Conservation (phyloP, 768 basidiomycete species). For the Omphalotus guepiniiformis region DNA sequence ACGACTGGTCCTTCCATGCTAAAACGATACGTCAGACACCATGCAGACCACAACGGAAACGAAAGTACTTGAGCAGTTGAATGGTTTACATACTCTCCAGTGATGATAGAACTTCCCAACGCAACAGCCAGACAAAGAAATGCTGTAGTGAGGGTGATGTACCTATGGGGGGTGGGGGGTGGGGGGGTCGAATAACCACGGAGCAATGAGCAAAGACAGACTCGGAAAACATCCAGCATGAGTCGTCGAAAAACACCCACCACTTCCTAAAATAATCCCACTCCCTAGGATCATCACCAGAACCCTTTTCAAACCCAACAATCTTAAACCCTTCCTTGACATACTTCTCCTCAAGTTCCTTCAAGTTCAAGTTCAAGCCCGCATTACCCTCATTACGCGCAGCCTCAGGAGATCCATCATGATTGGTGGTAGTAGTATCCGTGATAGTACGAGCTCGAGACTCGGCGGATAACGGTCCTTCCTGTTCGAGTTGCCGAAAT, state of each 20-base stretch:
- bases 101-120: slow-evolving; percentile 35
- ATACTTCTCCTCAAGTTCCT: slow-evolving; percentile 13
- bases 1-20: slow-evolving; percentile 30
- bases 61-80: not conserved
- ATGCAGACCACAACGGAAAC: not conserved
- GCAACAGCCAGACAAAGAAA: slow-evolving; percentile 35
- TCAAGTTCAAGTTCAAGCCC: not conserved
- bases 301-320: slow-evolving; percentile 21
- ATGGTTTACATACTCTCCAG: slow-evolving; percentile 31
- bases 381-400: not conserved
- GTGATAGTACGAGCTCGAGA: not conserved
- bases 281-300: slow-evolving; percentile 33
- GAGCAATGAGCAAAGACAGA: no score
- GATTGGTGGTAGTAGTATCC: not conserved
- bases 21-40: not conserved
- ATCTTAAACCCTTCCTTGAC: slow-evolving; percentile 13
- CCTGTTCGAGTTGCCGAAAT: slow-evolving; percentile 13
- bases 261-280: slow-evolving; percentile 31
- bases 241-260: slow-evolving; percentile 15
- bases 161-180: no score
- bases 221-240: not conserved
- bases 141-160: slow-evolving; percentile 29
- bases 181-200: no score
- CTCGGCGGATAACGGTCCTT: slow-evolving; percentile 10
- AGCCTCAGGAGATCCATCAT: not conserved